Conservation (phyloP, 208 protist genomes). For the Crithidia thermophila region DNA sequence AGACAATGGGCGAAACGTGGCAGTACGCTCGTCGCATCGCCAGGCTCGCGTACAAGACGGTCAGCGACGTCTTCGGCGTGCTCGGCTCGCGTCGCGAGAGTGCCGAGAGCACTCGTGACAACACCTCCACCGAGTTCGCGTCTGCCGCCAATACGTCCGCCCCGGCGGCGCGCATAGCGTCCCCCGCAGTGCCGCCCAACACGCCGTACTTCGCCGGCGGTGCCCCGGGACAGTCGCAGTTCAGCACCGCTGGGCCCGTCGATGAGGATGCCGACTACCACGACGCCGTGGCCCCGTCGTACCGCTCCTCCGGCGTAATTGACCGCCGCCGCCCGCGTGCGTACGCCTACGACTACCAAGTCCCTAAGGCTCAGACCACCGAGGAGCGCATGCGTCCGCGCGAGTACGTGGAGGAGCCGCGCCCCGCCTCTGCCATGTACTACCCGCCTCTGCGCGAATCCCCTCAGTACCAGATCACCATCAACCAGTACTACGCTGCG, state of each 20-base stretch:
- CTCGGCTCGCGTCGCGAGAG: not conserved
- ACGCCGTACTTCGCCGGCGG: constrained; percentile 1
- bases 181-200: constrained; percentile 17
- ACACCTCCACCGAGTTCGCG: not conserved
- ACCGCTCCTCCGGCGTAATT: constrained; percentile 1
- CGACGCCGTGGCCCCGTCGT: too few relatives aligned
- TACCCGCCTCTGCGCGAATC: constrained; percentile 4
- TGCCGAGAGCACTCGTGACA: not conserved
- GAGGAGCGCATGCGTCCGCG: not conserved
- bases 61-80: constrained; percentile 24
- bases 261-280: too few relatives aligned
- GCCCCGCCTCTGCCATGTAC: not conserved
- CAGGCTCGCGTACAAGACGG: constrained; percentile 19
- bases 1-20: not conserved
- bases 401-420: not conserved
- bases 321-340: constrained; percentile 16
- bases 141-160: not conserved
- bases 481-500: constrained; percentile 34
- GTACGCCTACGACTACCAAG: not conserved
- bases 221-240: too few relatives aligned
- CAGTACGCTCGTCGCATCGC: constrained; percentile 21
- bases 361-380: not conserved
- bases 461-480: constrained; percentile 24
- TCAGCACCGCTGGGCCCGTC: too few relatives aligned
- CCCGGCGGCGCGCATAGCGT: not conserved